A percentile compares a stretch with the other conserved stretches of the same genome.
These are phyloP conservation scores for Abortiporus biennis DNA, from an alignment of 1,284 basidiomycete species.

Conservation along the genomic window DNA sequence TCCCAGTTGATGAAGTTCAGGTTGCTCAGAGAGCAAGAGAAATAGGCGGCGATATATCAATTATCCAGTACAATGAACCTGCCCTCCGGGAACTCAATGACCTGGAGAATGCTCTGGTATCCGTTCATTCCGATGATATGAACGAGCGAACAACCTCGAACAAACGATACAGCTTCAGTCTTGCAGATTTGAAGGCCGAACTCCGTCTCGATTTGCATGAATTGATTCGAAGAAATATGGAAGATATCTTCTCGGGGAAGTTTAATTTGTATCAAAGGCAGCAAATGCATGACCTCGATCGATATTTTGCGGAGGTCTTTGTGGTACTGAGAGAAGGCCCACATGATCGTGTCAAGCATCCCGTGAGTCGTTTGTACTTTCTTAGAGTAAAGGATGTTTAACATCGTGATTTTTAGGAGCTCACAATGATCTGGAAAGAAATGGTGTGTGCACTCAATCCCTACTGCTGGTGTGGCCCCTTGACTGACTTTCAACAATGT, in stretches of 20 bases:
- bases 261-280: constrained; percentile 25
- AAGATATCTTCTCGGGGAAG: constrained; percentile 25
- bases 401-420: neutral
- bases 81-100: constrained; percentile 13
- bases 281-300: constrained; percentile 18
- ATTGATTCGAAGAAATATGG: constrained; percentile 21
- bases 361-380: constrained; percentile 11
- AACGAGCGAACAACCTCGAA: too few relatives aligned
- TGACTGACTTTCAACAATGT: neutral
- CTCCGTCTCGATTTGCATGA: constrained; percentile 19
- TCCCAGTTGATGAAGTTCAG: constrained; percentile 10
- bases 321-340: constrained; percentile 18
- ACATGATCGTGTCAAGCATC: constrained; percentile 22
- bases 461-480: neutral
- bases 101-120: constrained; percentile 2
- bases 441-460: constrained; percentile 18
- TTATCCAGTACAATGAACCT: constrained; percentile 8
- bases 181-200: constrained; percentile 24
- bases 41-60: neutral
- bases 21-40: constrained; percentile 12
- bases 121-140: too few relatives aligned
- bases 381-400: too few relatives aligned
- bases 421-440: constrained; percentile 20
- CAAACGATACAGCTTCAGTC: neutral
- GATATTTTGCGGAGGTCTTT: constrained; percentile 21